Conservation (phyloP, 202 grass and related monocot species). For the Musa balbisiana region DNA sequence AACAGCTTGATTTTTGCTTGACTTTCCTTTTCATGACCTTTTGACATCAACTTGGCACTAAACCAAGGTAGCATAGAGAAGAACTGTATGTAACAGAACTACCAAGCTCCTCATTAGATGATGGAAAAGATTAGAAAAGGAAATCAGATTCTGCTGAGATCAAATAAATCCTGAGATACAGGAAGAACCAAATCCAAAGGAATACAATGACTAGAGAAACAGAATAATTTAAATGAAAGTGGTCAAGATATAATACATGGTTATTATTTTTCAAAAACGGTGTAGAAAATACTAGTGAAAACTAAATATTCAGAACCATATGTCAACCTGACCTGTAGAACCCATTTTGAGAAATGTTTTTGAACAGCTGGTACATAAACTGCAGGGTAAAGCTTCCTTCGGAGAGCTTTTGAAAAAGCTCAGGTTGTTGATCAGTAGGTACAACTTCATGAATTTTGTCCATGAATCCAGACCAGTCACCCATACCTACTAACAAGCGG, state of each 20-base stretch:
- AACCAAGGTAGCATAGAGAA: conserved; percentile 97
- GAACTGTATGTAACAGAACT: conserved; percentile 37
- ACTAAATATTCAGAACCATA: neutral
- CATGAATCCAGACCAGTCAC: conserved; percentile 88
- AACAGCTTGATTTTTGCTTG: conserved; percentile 93
- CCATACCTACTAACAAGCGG: conserved; percentile 43
- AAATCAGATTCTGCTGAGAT: neutral
- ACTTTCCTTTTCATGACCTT: conserved; percentile 92
- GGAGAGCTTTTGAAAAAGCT: conserved; percentile 74
- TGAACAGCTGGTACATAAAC: conserved; percentile 91
- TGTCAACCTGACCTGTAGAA: conserved; percentile 65
- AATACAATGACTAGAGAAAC: neutral
- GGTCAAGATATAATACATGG: no score
- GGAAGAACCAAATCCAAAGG: neutral
- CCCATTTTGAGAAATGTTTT: conserved; percentile 91
- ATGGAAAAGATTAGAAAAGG: neutral
- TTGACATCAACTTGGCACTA: conserved; percentile 75
- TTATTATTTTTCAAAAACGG: no score
- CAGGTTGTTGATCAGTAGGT: conserved; percentile 84
- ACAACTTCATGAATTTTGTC: conserved; percentile 86
- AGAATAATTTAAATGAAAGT: neutral
- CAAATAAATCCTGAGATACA: neutral
- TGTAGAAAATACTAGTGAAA: neutral
- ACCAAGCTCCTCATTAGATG: neutral
- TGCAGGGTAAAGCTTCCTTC: conserved; percentile 88